These are phyloP conservation scores for Dendrocalamus sinicus DNA, from an alignment of 176 grass and related monocot genomes.

Conservation along the genomic window DNA sequence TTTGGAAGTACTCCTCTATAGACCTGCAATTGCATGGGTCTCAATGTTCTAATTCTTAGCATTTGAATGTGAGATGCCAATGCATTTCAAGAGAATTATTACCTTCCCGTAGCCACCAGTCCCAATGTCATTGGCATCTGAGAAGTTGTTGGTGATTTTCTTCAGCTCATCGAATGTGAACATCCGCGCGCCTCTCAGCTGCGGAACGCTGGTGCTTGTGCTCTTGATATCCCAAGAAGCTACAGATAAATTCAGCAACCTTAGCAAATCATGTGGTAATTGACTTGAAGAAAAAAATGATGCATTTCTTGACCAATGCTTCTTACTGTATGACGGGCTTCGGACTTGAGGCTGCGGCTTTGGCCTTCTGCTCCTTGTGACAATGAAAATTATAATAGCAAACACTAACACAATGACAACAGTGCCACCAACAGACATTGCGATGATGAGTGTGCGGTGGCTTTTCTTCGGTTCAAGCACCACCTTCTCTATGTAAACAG, in stretches of 20 bases:
- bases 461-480: slow-evolving; percentile 35
- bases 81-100: not conserved
- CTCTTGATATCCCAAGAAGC: slow-evolving; percentile 72
- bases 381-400: slow-evolving; percentile 22
- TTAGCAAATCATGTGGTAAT: not conserved
- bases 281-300: not conserved
- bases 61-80: not conserved
- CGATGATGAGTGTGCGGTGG: slow-evolving; percentile 52
- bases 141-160: slow-evolving; percentile 77
- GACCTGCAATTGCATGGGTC: slow-evolving; percentile 50
- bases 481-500: not conserved
- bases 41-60: not conserved
- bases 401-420: slow-evolving; percentile 44
- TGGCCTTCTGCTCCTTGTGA: slow-evolving; percentile 45
- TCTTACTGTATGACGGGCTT: slow-evolving; percentile 63
- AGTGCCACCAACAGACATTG: slow-evolving; percentile 47
- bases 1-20: slow-evolving; percentile 63
- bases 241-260: slow-evolving; percentile 14
- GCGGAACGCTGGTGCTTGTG: slow-evolving; percentile 56
- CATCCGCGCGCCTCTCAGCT: slow-evolving; percentile 60
- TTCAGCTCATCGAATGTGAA: slow-evolving; percentile 77
- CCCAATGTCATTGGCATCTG: slow-evolving; percentile 62
- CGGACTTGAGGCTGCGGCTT: slow-evolving; percentile 40
- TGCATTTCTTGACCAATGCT: not conserved
- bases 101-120: slow-evolving; percentile 80